Percentiles rank a stretch among this genome's conserved stretches.
These are phyloP conservation scores for Lentinula guzmanii DNA, from an alignment of 768 basidiomycete species.

Conservation along the genomic window DNA sequence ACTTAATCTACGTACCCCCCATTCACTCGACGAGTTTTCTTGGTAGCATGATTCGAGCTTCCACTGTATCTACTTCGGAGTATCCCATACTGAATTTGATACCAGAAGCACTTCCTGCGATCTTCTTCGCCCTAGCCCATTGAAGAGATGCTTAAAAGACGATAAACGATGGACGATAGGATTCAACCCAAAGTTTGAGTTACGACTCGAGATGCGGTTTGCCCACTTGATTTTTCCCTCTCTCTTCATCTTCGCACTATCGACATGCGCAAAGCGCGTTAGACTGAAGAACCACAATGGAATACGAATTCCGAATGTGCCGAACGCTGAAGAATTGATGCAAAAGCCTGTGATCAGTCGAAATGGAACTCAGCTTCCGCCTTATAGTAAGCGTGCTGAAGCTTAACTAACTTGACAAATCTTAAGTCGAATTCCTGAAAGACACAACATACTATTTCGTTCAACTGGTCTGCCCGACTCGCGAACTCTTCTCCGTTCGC, in stretches of 20 bases:
- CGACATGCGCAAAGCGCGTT: not conserved
- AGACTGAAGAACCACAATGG: not conserved
- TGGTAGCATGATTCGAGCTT: not conserved
- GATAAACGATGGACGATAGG: not conserved
- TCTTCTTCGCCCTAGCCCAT: not conserved
- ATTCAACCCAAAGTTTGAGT: not conserved
- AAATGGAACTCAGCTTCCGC: constrained; percentile 18
- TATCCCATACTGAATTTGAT: not conserved
- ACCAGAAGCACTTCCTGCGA: not conserved
- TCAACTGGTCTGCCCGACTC: constrained; percentile 21
- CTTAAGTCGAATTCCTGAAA: not conserved
- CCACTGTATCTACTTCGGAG: not conserved
- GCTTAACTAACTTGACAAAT: not conserved
- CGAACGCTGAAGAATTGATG: not conserved
- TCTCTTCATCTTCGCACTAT: not conserved
- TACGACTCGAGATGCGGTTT: not conserved
- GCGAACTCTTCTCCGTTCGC: no score
- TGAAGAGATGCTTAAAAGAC: not conserved
- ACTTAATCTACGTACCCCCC: not conserved
- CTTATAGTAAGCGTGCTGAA: constrained; percentile 6
- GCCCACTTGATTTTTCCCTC: not conserved
- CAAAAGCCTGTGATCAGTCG: constrained; percentile 6
- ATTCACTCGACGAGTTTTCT: not conserved
- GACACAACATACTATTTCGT: constrained; percentile 22
- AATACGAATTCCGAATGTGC: not conserved